Base-by-base conservation (phyloP, 495 filamentous ascomycete genomes). In the Penicillium macrosclerotiorum region DNA sequence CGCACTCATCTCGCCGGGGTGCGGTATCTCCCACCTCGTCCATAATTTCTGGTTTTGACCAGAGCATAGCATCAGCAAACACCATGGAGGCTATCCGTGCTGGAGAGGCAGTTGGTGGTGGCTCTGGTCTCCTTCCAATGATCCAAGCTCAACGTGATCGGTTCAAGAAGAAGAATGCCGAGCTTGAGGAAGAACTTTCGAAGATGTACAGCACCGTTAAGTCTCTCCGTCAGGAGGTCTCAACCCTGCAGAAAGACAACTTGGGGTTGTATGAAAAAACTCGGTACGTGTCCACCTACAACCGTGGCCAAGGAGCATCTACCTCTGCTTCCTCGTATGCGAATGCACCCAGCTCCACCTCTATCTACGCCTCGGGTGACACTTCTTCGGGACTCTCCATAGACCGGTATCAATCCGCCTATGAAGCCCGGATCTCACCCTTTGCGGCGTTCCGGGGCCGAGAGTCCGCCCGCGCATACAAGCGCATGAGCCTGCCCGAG, bases 261-360 rank as follows among this genome's bases (percentile, higher is more conserved):
- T 78, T 99, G 24, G 85, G 87, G 56, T 81, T 99, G 3, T 99
- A 99, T 63, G 93, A 99, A 63, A 99, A 96, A 76, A 95, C 93
- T 25, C 83, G 93, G 29, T 99, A 97, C 66, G 83, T 96, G 9
- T 94, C 90, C 11, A 88, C 89, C 4, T 97, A 96, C 74, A 91
- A 81, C 59, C 82, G 89, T 37, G 69, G 74, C 34, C 76, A 74
- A 34, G 75, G 73, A 1, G 71, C 79, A 38, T 75, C 82, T n/a
- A 83, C 88, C 8, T 84, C 83, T 2, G 81, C 87, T 47, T 85
- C 82, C 0, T 78, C 86, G 4, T 90, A 84, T 64, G 77, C 80
- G 11, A 68, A 77, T 54, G 86, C 85, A 55, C 82, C 89, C 5
- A 92, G 88, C 63, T 78, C 89, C 3, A 82, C 85, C 3, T 81